These are phyloP conservation scores for Alternaria novae-zelandiae DNA, from an alignment of 2,329 filamentous ascomycete genomes.

Conservation along the genomic window DNA sequence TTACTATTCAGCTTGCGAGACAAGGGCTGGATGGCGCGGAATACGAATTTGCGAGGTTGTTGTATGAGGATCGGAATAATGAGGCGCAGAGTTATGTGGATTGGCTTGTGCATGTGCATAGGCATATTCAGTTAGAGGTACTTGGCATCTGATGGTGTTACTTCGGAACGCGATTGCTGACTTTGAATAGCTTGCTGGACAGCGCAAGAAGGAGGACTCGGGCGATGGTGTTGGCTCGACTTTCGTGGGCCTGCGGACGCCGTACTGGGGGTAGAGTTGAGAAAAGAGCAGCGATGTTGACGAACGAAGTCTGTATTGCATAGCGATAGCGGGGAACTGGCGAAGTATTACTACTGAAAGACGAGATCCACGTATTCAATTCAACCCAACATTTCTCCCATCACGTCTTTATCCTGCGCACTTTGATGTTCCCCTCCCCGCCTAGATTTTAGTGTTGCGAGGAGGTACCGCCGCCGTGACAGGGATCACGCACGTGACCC, in stretches of 20 bases:
- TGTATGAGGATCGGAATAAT: constrained; percentile 95
- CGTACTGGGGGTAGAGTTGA: constrained; percentile 46
- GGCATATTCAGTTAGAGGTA: constrained; percentile 85
- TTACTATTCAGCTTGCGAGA: constrained; percentile 87
- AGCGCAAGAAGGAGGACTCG: constrained; percentile 72
- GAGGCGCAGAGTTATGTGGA: constrained; percentile 98
- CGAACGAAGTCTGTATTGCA: constrained; percentile 28
- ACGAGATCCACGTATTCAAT: constrained; percentile 11
- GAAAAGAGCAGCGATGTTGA: constrained; percentile 3
- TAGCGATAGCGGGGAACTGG: constrained; percentile 27
- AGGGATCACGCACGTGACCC: neutral
- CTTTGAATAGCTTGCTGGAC: constrained; percentile 62
- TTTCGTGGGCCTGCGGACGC: constrained; percentile 49
- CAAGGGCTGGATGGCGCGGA: constrained; percentile 95
- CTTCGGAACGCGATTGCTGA: constrained; percentile 9
- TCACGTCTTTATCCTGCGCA: too few relatives aligned
- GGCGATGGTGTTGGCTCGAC: constrained; percentile 39
- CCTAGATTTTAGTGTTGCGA: too few relatives aligned
- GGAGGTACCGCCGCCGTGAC: too few relatives aligned
- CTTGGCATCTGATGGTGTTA: constrained; percentile 16
- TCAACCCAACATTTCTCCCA: neutral
- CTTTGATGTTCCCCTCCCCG: neutral
- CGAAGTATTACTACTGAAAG: constrained; percentile 8
- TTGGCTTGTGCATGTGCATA: constrained; percentile 95
- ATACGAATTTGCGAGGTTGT: constrained; percentile 89